Base-by-base conservation (phyloP, 495 filamentous ascomycete genomes). In the Neurospora tetrasperma region DNA sequence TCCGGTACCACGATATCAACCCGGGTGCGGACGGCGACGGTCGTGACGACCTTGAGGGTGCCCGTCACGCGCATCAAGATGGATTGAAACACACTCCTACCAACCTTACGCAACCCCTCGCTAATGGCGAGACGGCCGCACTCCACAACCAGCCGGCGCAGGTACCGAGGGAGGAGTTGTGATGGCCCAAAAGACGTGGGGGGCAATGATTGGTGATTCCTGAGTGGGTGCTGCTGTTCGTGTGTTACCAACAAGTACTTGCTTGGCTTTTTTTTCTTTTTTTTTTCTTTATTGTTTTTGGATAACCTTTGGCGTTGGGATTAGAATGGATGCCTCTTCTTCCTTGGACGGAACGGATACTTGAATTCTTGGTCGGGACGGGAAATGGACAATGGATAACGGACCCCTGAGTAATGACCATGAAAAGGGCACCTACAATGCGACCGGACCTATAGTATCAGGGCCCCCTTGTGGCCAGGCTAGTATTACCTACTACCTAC, bases 1-100 rank as follows among this genome's bases (percentile, higher is more conserved):
- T 95, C 54, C 87, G 91, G 75, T 96, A 92, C 80, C 88, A 94
- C 80, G 89, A 88, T 16, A 91, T 89, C 73, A 97, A 96, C 62
- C 80, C 82, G 0, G 80, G 82, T 8, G 82, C 81, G 71, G 84
- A 85, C 48, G 27, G 4, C 54, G 23, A 31, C 9, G 54, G 54
- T 35, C 75, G 72, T 72, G 73, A 70, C 27, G 79, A 80, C 46
- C 14, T 71, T 3, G 78, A 78, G 75, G 20, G 48, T 59, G 48
- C 5, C 2, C 48, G 20, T 6, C 43, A 59, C 48, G 11, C 43
- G 43, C 12, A 66, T 66, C 54, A 35, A 27, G 54, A 66, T 35
- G 54, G 54, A 66, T 35, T 66, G 54, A 66, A 66, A 14, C 12
- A 66, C 27, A 9, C 12, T 66, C 23, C 54, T 66, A 38, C 54